These are phyloP conservation scores for Saturnispora galanensis DNA, from an alignment of 805 yeast species.

Conservation along the genomic window DNA sequence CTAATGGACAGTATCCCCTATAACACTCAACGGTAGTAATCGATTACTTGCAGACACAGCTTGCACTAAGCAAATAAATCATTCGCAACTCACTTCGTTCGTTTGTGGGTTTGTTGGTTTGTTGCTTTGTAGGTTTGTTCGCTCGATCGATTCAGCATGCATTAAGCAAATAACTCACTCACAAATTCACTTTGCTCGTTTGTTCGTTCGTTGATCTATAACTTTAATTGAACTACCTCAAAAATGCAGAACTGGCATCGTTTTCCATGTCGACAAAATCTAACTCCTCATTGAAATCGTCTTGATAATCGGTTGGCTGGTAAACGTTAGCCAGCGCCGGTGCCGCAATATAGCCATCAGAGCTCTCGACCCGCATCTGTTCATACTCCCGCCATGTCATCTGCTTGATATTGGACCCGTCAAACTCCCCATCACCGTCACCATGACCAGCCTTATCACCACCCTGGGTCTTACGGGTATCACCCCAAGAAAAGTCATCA, in stretches of 20 bases:
- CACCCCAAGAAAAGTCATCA: constrained; percentile 96
- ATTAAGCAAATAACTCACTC: too few species aligned
- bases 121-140: too few species aligned
- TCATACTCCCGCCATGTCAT: constrained; percentile 94
- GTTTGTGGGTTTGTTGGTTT: too few species aligned
- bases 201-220: neutral
- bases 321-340: constrained; percentile 21
- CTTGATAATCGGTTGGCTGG: constrained; percentile 15
- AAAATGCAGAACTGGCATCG: neutral
- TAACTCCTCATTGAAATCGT: constrained; percentile 6
- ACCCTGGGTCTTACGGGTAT: constrained; percentile 70
- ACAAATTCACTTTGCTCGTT: too few species aligned
- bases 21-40: too few species aligned
- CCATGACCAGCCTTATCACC: constrained; percentile 64
- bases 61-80: too few species aligned
- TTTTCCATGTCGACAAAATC: constrained; percentile 13
- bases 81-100: too few species aligned
- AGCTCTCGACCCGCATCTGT: constrained; percentile 37
- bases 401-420: constrained; percentile 83
- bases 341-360: constrained; percentile 2
- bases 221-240: neutral
- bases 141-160: too few species aligned
- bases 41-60: too few species aligned
- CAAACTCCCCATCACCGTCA: constrained; percentile 72
- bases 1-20: too few species aligned